Percentiles rank a stretch among this genome's conserved stretches.
Conservation (phyloP, 2,329 filamentous ascomycete genomes). For the Grosmannia penicillata region DNA sequence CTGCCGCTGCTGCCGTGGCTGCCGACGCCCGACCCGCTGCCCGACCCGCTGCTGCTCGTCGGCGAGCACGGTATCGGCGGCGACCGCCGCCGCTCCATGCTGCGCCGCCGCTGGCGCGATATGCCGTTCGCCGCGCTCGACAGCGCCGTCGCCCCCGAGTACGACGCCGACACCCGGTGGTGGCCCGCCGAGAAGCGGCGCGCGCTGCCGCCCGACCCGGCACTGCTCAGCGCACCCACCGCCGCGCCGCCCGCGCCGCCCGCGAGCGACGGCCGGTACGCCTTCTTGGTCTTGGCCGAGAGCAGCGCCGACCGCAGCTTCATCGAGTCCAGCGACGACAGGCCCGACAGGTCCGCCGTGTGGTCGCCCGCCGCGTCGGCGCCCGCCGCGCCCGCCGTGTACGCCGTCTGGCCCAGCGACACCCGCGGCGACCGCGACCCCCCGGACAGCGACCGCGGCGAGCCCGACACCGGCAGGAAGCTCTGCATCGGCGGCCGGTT, state of each 20-base stretch:
- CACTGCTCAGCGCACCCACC: background rate
- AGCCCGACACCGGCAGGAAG: too few species aligned
- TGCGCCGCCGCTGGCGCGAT: slow-evolving; percentile 32
- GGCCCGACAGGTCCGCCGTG: slow-evolving; percentile 28
- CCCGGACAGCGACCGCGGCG: too few species aligned
- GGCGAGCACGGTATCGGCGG: slow-evolving; percentile 40
- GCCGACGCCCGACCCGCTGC: slow-evolving; percentile 7
- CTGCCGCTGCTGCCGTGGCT: slow-evolving; percentile 15
- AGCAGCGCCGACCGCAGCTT: slow-evolving; percentile 42
- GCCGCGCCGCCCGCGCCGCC: background rate
- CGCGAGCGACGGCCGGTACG: slow-evolving; percentile 24
- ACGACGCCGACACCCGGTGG: slow-evolving; percentile 18
- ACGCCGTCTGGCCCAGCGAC: slow-evolving; percentile 12
- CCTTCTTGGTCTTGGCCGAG: slow-evolving; percentile 34
- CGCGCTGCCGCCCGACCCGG: slow-evolving; percentile 5
- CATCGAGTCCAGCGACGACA: slow-evolving; percentile 30
- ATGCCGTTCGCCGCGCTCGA: slow-evolving; percentile 40
- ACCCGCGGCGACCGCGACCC: slow-evolving; percentile 5
- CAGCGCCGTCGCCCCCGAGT: slow-evolving; percentile 22
- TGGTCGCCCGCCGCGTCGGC: slow-evolving; percentile 1
- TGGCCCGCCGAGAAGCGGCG: slow-evolving; percentile 10
- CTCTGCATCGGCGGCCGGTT: slow-evolving; percentile 27
- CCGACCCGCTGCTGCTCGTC: slow-evolving; percentile 16
- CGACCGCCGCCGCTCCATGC: slow-evolving; percentile 33
- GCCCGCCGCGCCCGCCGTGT: slow-evolving; percentile 2